phyloP scores from a whole-genome alignment of 176 grass and related monocot species.

The Tuctoria greenei region DNA sequence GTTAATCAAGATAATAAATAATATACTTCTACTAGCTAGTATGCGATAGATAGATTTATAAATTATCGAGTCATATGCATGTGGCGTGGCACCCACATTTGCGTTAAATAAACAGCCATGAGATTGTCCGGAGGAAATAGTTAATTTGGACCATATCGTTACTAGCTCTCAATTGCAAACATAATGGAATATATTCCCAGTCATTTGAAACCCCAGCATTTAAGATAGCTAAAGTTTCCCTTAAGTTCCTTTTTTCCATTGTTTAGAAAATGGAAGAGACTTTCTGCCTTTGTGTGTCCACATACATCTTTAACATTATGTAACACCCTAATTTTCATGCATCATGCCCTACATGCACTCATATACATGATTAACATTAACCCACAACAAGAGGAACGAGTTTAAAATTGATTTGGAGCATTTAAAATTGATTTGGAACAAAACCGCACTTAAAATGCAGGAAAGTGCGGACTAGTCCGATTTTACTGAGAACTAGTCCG shows the following conservation, averaged over 20 bases:
- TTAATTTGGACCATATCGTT: background rate
- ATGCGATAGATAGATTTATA: background rate
- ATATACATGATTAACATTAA: too few species aligned
- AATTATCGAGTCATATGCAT: background rate
- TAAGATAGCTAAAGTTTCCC: too few species aligned
- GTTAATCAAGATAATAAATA: background rate
- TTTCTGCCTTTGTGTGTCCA: too few species aligned
- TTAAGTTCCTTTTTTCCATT: background rate
- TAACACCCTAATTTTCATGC: too few species aligned
- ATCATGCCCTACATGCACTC: too few species aligned
- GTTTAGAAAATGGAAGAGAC: background rate
- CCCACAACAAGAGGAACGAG: too few species aligned
- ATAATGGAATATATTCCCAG: background rate
- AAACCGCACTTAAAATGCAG: too few species aligned
- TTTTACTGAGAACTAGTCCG: too few species aligned
- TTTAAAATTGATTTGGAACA: too few species aligned
- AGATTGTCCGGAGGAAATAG: background rate
- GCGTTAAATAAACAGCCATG: background rate
- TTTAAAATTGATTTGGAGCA: too few species aligned
- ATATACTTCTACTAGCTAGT: background rate
- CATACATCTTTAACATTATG: too few species aligned
- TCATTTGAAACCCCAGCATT: background rate
- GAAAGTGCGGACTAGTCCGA: too few species aligned
- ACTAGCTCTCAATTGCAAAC: background rate
- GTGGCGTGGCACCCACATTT: slow-evolving; percentile 13